Conservation (phyloP, 768 basidiomycete genomes). For the Lactifluus volemus region DNA sequence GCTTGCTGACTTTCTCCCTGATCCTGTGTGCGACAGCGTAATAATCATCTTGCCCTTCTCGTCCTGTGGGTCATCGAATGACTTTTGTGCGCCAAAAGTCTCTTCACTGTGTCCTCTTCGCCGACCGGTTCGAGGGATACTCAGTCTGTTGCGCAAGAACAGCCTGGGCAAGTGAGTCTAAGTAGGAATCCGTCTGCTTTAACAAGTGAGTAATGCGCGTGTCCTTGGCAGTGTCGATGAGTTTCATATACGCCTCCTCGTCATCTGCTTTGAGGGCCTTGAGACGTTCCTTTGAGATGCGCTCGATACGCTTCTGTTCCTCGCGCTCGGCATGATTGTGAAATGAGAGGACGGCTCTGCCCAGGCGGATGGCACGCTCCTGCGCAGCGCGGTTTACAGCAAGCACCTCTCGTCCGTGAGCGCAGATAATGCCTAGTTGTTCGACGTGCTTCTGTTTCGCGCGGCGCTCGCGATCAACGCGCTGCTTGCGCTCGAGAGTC, state of each 20-base stretch:
- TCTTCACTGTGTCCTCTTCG: slow-evolving; percentile 75
- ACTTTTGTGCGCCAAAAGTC: slow-evolving; percentile 80
- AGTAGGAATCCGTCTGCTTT: slow-evolving; percentile 87
- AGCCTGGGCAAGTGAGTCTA: slow-evolving; percentile 91
- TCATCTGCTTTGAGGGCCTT: slow-evolving; percentile 96
- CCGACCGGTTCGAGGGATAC: slow-evolving; percentile 28
- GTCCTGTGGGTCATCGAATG: slow-evolving; percentile 49
- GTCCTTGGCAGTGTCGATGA: slow-evolving; percentile 98
- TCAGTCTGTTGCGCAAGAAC: slow-evolving; percentile 90
- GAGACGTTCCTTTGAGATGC: slow-evolving; percentile 94
- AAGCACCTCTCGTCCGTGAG: slow-evolving; percentile 71
- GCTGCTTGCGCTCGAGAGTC: slow-evolving; percentile 82
- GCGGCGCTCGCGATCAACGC: slow-evolving; percentile 83
- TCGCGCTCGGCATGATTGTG: slow-evolving; percentile 93
- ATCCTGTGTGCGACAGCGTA: slow-evolving; percentile 92
- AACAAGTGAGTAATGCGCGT: slow-evolving; percentile 96
- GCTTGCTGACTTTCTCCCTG: slow-evolving; percentile 72
- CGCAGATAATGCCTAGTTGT: slow-evolving; percentile 78
- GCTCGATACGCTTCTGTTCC: slow-evolving; percentile 94
- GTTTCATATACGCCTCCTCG: slow-evolving; percentile 99
- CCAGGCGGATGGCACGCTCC: slow-evolving; percentile 50
- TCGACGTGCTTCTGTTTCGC: slow-evolving; percentile 97
- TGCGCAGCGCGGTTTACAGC: slow-evolving; percentile 52
- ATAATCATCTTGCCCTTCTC: slow-evolving; percentile 78
- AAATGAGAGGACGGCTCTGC: slow-evolving; percentile 72